Conservation (phyloP, 257 asterid genomes). For the Solanum etuberosum region DNA sequence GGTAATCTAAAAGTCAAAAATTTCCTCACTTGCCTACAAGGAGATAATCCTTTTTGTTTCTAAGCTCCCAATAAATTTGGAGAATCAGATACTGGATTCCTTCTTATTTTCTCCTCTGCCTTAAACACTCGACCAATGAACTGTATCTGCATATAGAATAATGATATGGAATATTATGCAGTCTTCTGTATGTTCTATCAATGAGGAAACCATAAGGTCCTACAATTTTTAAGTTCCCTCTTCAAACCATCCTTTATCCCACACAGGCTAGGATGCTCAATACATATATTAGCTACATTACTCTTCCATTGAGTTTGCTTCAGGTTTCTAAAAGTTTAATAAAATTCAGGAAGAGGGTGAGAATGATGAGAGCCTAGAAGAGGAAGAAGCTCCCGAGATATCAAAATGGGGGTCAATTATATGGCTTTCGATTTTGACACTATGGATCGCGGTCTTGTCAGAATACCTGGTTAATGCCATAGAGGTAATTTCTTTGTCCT, state of each 20-base stretch:
- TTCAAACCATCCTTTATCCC: not conserved
- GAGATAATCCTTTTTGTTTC: not conserved
- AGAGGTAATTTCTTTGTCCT: conserved; percentile 30
- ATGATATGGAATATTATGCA: not conserved
- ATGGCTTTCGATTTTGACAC: conserved; percentile 58
- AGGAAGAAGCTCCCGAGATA: conserved; percentile 50
- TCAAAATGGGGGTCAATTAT: conserved; percentile 58
- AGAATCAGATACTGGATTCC: not conserved
- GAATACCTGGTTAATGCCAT: conserved; percentile 69
- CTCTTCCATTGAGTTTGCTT: not conserved
- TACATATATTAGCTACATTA: not conserved
- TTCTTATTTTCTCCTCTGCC: not conserved
- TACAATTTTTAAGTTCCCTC: not conserved
- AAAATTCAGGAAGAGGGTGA: conserved; percentile 36
- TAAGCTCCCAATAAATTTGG: not conserved
- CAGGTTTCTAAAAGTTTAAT: not conserved
- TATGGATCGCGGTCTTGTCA: conserved; percentile 51
- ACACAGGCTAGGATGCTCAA: not conserved
- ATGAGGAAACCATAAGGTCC: not conserved
- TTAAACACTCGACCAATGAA: not conserved
- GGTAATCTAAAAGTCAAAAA: not conserved
- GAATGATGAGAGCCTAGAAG: conserved; percentile 27
- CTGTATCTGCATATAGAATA: not conserved
- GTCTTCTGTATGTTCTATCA: not conserved
- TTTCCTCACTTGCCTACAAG: not conserved